Evolutionary conservation across 129 eudicot species (phyloP).

Genomic region (Scalesia atractyloides): DNA sequence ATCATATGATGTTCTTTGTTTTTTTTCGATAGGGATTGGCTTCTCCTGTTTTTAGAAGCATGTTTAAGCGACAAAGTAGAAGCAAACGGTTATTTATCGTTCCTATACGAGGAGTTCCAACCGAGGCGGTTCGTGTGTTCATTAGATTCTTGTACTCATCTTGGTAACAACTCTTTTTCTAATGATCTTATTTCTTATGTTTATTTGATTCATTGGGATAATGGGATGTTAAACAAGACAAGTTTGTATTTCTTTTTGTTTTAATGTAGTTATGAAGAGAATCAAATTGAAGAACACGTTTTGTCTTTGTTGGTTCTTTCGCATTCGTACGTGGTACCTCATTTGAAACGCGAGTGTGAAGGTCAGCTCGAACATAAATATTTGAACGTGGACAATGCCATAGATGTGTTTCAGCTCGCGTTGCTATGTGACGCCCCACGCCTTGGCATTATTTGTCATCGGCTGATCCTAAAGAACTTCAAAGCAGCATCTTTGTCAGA

Average conservation of each 20-base stretch:
- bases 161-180: slow-evolving; percentile 47
- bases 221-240: background rate
- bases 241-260: background rate
- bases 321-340: slow-evolving; percentile 67
- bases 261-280: slow-evolving; percentile 64
- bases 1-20: background rate
- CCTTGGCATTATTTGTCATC: slow-evolving; percentile 75
- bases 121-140: slow-evolving; percentile 84
- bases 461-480: slow-evolving; percentile 57
- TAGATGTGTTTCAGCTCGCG: slow-evolving; percentile 87
- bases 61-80: slow-evolving; percentile 53
- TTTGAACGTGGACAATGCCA: slow-evolving; percentile 56
- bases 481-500: slow-evolving; percentile 64
- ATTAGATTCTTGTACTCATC: slow-evolving; percentile 86
- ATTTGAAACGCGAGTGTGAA: slow-evolving; percentile 71
- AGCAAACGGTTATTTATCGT: slow-evolving; percentile 39
- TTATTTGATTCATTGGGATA: background rate
- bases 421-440: slow-evolving; percentile 90
- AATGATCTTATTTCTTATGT: background rate
- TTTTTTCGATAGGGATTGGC: slow-evolving; percentile 56
- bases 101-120: slow-evolving; percentile 69
- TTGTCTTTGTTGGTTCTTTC: slow-evolving; percentile 80
- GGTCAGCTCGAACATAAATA: slow-evolving; percentile 53
- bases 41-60: slow-evolving; percentile 74
- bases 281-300: slow-evolving; percentile 61